Evolutionary conservation across 2,329 filamentous ascomycete species (phyloP), one percentile per base, ranked within the genome.

Genomic region (Aphanocladium album): DNA sequence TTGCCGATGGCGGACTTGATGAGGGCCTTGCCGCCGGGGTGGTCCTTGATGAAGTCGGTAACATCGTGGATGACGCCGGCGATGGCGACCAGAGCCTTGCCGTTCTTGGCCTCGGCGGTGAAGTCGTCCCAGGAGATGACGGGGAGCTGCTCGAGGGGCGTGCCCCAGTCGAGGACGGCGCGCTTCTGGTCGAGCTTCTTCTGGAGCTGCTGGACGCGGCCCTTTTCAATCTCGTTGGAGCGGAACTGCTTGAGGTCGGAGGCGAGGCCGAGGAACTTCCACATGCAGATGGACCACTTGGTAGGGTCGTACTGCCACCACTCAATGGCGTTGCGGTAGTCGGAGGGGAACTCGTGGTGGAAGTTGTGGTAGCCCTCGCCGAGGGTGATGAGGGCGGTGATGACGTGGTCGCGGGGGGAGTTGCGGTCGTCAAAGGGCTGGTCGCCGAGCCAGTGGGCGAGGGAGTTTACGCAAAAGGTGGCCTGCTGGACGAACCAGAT

Each of bases 321-420:
- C 76, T 91, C 82, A 67, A 95, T 93, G 64, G 90, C 91, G 73
- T 96, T 96, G 73, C 91, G 90, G 85, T 95, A 96, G 76, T 96
- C 91, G 12, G 90, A 93, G 59, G 91, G 91, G 78, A 96, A 96
- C 76, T 96, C 91, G 82, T 96, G 91, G 79, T 96, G 91, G 83
- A 96, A 96, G 83, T 96, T 96, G 83, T 96, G 91, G 80, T 96
- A 96, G 33, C 91, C 91, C 77, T 93, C 91, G 53, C 91, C 91
- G 23, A 96, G 87, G 47, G 91, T 96, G 67, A 91, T 87, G 19
- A 96, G 78, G 49, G 91, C 91, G 45, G 91, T 96, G 76, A 96
- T 85, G 72, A 93, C 83, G 76, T 96, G 90, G 70, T 96, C 91
- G 73, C 91, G 88, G 65, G 91, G 91, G 63, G 89, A 92, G 85